Evolutionary conservation across 2,329 filamentous ascomycete genomes (phyloP).

Genomic region (Botrytis tulipae): DNA sequence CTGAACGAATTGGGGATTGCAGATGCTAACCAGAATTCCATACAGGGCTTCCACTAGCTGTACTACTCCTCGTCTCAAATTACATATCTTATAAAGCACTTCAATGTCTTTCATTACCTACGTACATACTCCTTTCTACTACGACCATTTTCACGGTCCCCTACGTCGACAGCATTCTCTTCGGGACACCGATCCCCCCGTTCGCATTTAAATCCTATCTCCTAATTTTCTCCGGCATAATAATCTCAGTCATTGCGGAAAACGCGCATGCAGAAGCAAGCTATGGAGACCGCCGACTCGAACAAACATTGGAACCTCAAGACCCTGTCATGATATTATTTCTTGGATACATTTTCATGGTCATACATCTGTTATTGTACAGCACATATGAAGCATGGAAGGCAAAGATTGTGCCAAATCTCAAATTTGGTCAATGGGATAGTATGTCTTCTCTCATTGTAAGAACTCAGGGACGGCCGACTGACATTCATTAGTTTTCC

Average conservation of each 20-base stretch:
- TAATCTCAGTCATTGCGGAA: conserved; percentile 19
- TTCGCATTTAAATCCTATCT: conserved; percentile 17
- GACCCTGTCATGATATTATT: conserved; percentile 19
- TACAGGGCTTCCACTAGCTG: conserved; percentile 19
- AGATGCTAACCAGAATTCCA: neutral
- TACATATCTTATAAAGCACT: conserved; percentile 20
- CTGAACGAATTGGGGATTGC: neutral
- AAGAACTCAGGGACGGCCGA: neutral
- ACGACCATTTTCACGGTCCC: conserved; percentile 18
- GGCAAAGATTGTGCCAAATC: conserved; percentile 9
- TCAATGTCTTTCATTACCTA: conserved; percentile 20
- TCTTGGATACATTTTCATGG: conserved; percentile 22
- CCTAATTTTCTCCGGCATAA: conserved; percentile 14
- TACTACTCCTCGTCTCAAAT: conserved; percentile 15
- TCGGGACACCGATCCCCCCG: conserved; percentile 7
- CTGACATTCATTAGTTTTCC: conserved; percentile 14
- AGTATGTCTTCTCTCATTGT: neutral
- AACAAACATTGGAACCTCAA: conserved; percentile 21
- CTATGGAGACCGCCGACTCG: conserved; percentile 18
- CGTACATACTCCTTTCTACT: conserved; percentile 20
- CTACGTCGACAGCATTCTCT: conserved; percentile 16
- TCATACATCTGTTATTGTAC: conserved; percentile 10
- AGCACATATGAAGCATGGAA: conserved; percentile 20
- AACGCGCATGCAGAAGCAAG: conserved; percentile 16
- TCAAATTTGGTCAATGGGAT: conserved; percentile 21